Conservation (phyloP, 1,284 basidiomycete genomes). For the Fomitopsis pinicola region DNA sequence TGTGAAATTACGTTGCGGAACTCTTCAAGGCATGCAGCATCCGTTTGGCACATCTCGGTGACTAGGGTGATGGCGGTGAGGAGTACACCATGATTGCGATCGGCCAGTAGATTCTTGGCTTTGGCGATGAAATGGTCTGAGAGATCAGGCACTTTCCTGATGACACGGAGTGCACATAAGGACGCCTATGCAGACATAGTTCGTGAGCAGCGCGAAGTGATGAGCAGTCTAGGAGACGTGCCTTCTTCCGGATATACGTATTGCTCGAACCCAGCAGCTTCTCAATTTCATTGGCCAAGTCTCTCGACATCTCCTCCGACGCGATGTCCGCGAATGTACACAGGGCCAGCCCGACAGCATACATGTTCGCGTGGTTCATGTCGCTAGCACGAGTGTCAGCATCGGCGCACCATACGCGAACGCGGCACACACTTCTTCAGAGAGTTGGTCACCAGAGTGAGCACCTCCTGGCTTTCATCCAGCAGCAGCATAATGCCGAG, state of each 20-base stretch:
- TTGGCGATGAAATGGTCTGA: conserved; percentile 90
- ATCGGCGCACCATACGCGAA: conserved; percentile 1
- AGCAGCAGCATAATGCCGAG: conserved; percentile 97
- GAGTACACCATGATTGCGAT: conserved; percentile 96
- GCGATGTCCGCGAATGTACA: conserved; percentile 99
- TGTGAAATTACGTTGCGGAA: conserved; percentile 76
- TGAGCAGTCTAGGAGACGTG: conserved; percentile 26
- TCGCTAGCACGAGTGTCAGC: conserved; percentile 55
- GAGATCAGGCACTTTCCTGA: conserved; percentile 96
- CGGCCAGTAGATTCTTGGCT: conserved; percentile 88
- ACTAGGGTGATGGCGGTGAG: conserved; percentile 93
- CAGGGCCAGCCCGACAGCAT: conserved; percentile 94
- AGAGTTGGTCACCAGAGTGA: conserved; percentile 97
- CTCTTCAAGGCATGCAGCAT: conserved; percentile 72
- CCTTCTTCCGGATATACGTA: conserved; percentile 99
- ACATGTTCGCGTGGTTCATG: conserved; percentile 99
- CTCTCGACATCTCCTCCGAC: conserved; percentile 97
- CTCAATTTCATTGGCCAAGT: conserved; percentile 96
- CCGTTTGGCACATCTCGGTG: conserved; percentile 89
- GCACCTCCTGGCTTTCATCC: conserved; percentile 97
- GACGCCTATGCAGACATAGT: conserved; percentile 62
- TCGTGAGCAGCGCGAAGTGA: neutral
- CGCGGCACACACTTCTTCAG: conserved; percentile 84
- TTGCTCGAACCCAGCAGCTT: conserved; percentile 97
- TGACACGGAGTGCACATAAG: conserved; percentile 93